Evolutionary conservation across 2,329 filamentous ascomycete species (phyloP), one percentile per base, ranked within the genome.

Genomic region (Botrytis hyacinthi): DNA sequence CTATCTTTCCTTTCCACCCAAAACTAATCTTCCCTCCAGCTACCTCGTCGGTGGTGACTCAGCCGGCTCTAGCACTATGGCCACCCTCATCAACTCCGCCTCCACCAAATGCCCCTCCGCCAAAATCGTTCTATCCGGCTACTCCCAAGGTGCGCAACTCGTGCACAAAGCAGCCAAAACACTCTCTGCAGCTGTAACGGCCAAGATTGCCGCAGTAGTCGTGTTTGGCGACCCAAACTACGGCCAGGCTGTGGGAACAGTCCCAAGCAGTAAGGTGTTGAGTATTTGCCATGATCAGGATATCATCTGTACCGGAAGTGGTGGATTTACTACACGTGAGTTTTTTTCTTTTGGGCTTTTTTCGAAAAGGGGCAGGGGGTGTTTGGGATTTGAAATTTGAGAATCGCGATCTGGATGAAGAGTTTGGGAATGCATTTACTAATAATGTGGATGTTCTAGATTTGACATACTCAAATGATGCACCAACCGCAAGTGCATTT

Each of bases 151-250:
- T 9, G 82, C 81, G 0, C 84, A 84, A 22, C 77, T 86, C 29
- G 83, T 85, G 5, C 82, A 84, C 62, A 82, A 82, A 29, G 80
- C 84, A 0, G 77, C 84, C 9, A 80, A 81, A 46, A 74, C 77
- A 0, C 75, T 84, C 0, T 75, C 78, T 5, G 72, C 76, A 7
- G 75, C 73, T 0, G 78, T 82, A 1, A 77, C 79, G 20, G 73
- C 74, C 4, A 79, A 78, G 75, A 81, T 85, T 61, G 80, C 78
- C 46, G 83, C 81, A 1, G 84, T 83, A 1, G 83, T 84, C 0
- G 80, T 85, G 8, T 86, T 83, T 72, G 84, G 84, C 1, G 83
- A 84, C 73, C 84, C 84, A 26, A 79, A 81, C 76, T 82, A 40
- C 26, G 71, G 71, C 1, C 26, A 72, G 20, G 51, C 71, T 4